Evolutionary conservation across 1,139 yeast species (phyloP), one percentile per base, ranked within the genome.

Genomic region (Hemisphaericaspora xylanilytica): DNA sequence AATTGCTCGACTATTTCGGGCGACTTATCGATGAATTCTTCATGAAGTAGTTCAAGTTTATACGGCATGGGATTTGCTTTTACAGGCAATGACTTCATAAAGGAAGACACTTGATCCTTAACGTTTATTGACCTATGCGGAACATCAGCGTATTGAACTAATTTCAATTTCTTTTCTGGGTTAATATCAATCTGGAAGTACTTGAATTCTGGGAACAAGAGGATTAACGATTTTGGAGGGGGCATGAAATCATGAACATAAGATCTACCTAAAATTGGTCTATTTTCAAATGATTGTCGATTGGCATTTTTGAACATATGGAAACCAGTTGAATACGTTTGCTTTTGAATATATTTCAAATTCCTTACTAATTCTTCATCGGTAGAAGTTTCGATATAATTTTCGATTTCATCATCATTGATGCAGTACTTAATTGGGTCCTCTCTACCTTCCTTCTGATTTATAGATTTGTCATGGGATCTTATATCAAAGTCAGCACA

Each of bases 161-260:
- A 17, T 33, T 41, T 44, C 11, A 41, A 42, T 25, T 45, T 34
- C 11, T 35, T 33, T 12, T 47, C 39, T 32, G 52, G 56, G 38
- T 55, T 52, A 4, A 59, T 44, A 16, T 42, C 42, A 11, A 58
- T 38, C 35, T 48, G 43, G 3, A 57, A n/a, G 2, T 53, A 44
- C 36, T 47, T 47, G 20, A 47, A 46, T 14, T 45, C 32, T 5
- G 64, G 66, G 20, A 60, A 42, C 18, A 73, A 44, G 14, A 73
- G 48, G 5, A 65, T 61, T 16, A 73, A 35, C 0, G 70, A 56
- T 12, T 53, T 41, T 4, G 80, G 79, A n/a, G 63, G 50, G 2
- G 67, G 65, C 65, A 75, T 74, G 41, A 71, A 70, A 30, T 70
- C 72, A 40, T 68, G 49, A 7, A 75, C 50, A 45, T 59, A 73